Evolutionary conservation across 306 rosid species (phyloP).

Genomic region (Dalbergia oliveri): DNA sequence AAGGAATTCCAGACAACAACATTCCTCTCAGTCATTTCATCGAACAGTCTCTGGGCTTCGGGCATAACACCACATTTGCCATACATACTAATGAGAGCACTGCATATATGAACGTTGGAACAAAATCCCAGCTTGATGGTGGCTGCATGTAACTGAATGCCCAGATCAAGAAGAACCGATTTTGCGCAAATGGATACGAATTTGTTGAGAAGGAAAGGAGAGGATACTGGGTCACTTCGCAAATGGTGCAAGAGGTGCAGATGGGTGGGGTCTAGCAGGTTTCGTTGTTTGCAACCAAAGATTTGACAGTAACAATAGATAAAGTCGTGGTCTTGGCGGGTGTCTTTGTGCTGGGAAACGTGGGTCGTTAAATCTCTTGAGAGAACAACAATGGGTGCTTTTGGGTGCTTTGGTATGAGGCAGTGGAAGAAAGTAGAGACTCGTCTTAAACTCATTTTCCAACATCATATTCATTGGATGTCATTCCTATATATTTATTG

Average conservation of each 20-base stretch:
- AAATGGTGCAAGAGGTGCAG: constrained; percentile 7
- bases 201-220: constrained; percentile 50
- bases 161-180: constrained; percentile 11
- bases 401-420: neutral
- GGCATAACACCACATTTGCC: constrained; percentile 41
- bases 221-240: constrained; percentile 40
- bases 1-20: constrained; percentile 47
- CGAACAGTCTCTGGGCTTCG: constrained; percentile 52
- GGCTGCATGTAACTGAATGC: constrained; percentile 44
- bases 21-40: constrained; percentile 50
- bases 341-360: neutral
- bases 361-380: neutral
- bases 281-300: neutral
- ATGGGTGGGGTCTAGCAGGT: neutral
- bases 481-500: too few species aligned
- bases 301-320: neutral
- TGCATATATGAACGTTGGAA: constrained; percentile 47
- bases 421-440: neutral
- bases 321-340: neutral
- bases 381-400: neutral
- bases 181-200: constrained; percentile 45
- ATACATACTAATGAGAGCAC: constrained; percentile 51
- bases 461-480: neutral
- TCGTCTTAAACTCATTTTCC: neutral
- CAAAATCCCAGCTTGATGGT: constrained; percentile 51